Conservation (phyloP, 208 protist species). For the Kentomonas sorsogonicus region DNA sequence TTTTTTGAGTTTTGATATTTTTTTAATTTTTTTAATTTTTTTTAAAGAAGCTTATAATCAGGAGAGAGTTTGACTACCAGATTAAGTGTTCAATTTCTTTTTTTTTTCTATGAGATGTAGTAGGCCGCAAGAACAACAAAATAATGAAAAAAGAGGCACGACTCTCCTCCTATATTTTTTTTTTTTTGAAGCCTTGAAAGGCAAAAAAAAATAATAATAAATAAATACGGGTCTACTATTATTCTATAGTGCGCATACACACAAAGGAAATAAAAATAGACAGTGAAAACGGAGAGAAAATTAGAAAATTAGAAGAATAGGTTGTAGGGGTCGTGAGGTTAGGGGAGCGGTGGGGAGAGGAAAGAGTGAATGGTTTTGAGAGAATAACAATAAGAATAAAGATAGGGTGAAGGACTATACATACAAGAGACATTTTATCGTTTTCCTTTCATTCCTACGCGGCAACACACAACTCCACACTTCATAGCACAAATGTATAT, state of each 20-base stretch:
- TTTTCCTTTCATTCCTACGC: too few species aligned
- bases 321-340: too few species aligned
- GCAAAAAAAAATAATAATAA: slow-evolving; percentile 3
- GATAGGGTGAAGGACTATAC: not conserved
- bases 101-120: not conserved
- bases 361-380: too few species aligned
- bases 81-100: too few species aligned
- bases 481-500: not conserved
- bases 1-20: not conserved
- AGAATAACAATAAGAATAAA: not conserved
- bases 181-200: not conserved
- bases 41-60: not conserved
- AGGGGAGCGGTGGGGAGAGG: too few species aligned
- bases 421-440: not conserved
- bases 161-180: not conserved
- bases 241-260: not conserved
- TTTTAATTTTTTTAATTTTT: slow-evolving; percentile 7
- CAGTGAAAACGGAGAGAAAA: too few species aligned
- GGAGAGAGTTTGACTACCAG: too few species aligned
- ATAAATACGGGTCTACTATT: not conserved
- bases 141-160: slow-evolving; percentile 5
- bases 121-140: slow-evolving; percentile 19
- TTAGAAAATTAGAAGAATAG: too few species aligned
- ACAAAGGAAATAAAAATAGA: too few species aligned
- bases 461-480: not conserved